Conservation (phyloP, 768 basidiomycete species). For the Tremella mesenterica region DNA sequence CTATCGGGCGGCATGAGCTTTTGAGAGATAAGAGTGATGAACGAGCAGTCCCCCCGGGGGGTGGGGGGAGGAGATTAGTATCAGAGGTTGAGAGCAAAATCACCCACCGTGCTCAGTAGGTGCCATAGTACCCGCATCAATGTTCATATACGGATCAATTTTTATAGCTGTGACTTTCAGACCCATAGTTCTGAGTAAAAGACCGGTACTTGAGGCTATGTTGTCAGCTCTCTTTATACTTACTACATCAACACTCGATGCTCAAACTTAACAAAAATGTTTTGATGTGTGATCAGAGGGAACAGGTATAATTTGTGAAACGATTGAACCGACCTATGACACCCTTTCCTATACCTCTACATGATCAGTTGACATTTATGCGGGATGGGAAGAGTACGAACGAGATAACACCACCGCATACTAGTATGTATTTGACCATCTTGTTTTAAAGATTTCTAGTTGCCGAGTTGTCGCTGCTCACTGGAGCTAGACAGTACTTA, state of each 20-base stretch:
- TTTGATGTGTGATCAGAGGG: not conserved
- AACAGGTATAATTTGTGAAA: not conserved
- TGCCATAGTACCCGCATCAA: conserved; percentile 98
- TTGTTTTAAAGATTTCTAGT: conserved; percentile 1
- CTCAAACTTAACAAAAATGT: not conserved
- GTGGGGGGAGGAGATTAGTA: no score
- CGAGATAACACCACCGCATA: conserved; percentile 91
- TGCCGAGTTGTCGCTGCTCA: no score
- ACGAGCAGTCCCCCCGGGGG: no score
- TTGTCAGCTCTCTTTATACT: not conserved
- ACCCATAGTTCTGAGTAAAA: conserved; percentile 87
- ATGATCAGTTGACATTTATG: not conserved
- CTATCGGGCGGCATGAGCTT: no score
- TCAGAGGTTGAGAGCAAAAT: not conserved
- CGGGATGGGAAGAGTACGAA: conserved; percentile 15
- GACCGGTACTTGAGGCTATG: conserved; percentile 87
- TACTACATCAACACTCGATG: not conserved
- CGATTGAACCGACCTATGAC: conserved; percentile 74
- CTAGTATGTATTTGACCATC: conserved; percentile 94
- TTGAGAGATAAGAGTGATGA: no score
- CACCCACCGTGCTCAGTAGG: conserved; percentile 90
- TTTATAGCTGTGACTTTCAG: conserved; percentile 98
- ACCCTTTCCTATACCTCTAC: conserved; percentile 90
- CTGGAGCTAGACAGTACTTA: no score
- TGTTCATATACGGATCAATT: conserved; percentile 99